A percentile compares a stretch with the other conserved stretches of the same genome.
These are phyloP conservation scores for Penicillium bialowiezense DNA, from an alignment of 495 filamentous ascomycete species.

Conservation along the genomic window DNA sequence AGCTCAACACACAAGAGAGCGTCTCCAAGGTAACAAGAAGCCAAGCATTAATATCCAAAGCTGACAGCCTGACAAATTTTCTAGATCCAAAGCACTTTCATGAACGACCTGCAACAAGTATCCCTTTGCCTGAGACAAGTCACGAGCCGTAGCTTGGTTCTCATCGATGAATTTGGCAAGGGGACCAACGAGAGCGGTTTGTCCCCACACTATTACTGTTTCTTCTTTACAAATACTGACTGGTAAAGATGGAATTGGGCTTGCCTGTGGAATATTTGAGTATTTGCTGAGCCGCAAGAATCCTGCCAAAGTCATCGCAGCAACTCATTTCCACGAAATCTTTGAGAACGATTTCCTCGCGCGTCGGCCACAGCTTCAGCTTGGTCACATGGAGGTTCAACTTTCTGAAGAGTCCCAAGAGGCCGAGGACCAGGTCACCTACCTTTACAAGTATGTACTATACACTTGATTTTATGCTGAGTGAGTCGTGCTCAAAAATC, in stretches of 20 bases:
- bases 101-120: conserved; percentile 89
- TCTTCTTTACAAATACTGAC: not conserved
- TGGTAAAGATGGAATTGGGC: conserved; percentile 69
- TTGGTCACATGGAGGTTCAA: conserved; percentile 87
- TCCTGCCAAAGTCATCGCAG: conserved; percentile 79
- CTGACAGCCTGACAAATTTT: not conserved
- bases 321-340: conserved; percentile 95
- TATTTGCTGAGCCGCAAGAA: conserved; percentile 61
- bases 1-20: conserved; percentile 83
- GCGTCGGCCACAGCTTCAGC: conserved; percentile 55
- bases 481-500: conserved; percentile 9
- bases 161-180: conserved; percentile 97
- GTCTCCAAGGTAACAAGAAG: conserved; percentile 57
- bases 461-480: not conserved
- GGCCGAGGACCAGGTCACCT: conserved; percentile 75
- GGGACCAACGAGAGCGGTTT: conserved; percentile 71
- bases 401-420: conserved; percentile 58
- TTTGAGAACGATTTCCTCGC: conserved; percentile 71
- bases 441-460: conserved; percentile 68
- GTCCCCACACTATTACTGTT: not conserved
- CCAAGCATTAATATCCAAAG: not conserved
- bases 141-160: conserved; percentile 72
- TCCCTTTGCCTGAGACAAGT: conserved; percentile 73
- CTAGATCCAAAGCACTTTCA: conserved; percentile 86
- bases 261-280: conserved; percentile 79